Base-by-base conservation (phyloP, 2,329 filamentous ascomycete species). In the Hymenoscyphus fructigenus region DNA sequence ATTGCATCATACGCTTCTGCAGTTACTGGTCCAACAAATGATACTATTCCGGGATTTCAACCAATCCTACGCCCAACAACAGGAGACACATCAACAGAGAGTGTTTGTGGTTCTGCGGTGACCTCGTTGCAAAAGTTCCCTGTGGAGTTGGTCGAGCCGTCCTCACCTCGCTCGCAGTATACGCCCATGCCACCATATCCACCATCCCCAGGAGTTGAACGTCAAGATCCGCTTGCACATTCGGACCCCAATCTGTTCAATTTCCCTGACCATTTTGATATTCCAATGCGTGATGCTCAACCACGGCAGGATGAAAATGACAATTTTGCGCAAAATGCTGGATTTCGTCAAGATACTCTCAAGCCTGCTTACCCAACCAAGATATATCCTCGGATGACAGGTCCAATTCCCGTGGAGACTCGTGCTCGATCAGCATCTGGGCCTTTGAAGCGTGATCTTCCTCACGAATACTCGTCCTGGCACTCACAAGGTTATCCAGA, bases 1-100 rank as follows among this genome's bases (percentile, higher is more conserved):
- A 59, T 75, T 73, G 23, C 80, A 73, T 70, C 72, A 9, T 75
- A 76, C 66, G 73, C 73, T 34, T 64, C 70, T 50, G 72, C 73
- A 28, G 72, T 74, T 17, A 36, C 68, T 12, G 63, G 66, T 0
- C 53, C 68, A 9, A 70, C 72, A 10, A 70, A 29, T 53, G 69
- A 74, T 60, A 68, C 64, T 3, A 58, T 68, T 38, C 28, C 61
- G 15, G 64, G 69, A 14, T 65, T 67, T 36, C 65, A 44, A 23
- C 62, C 70, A 1, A 41, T 62, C 7, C 29, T 60, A n/a, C 60
- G 60, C 4, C 59, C 63, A 60, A n/a, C 12, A 2, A 65, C 53
- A 2, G 66, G 68, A n/a, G 61, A 60, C 17, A 60, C 62, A 28
- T 34, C 58, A 7, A 70, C 57, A 53, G 61, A 61, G 15, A 67